phyloP scores from a whole-genome alignment of 306 rosid species.

The Crataegus laevigata region DNA sequence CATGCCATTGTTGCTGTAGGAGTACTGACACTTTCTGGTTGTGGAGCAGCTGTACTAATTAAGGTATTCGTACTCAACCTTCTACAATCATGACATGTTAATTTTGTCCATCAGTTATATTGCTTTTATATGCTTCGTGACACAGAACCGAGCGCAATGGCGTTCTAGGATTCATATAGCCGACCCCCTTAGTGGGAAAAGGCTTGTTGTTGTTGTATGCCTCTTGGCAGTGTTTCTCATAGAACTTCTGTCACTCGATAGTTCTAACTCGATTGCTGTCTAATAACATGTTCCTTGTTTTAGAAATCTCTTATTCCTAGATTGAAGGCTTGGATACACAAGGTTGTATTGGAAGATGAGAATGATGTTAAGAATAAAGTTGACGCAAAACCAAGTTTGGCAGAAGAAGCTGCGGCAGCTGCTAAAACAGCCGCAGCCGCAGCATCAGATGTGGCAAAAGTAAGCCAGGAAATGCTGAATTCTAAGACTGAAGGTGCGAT shows the following conservation, averaged over 20 bases:
- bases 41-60: slow-evolving; percentile 67
- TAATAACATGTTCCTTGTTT: slow-evolving; percentile 25
- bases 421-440: slow-evolving; percentile 98
- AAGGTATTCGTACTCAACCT: slow-evolving; percentile 50
- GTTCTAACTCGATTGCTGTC: slow-evolving; percentile 14
- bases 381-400: slow-evolving; percentile 49
- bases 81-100: neutral
- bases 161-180: no score
- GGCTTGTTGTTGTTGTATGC: slow-evolving; percentile 9
- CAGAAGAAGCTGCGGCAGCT: slow-evolving; percentile 77
- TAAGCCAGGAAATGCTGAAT: slow-evolving; percentile 66
- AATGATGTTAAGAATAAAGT: slow-evolving; percentile 35
- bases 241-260: slow-evolving; percentile 1
- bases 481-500: slow-evolving; percentile 74
- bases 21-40: slow-evolving; percentile 69
- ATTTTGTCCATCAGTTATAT: slow-evolving; percentile 1
- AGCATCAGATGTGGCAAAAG: slow-evolving; percentile 86
- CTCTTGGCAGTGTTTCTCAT: slow-evolving; percentile 2
- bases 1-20: slow-evolving; percentile 73
- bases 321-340: slow-evolving; percentile 88
- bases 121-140: slow-evolving; percentile 18
- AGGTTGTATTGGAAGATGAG: slow-evolving; percentile 60
- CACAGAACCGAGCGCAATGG: neutral
- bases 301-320: slow-evolving; percentile 81
- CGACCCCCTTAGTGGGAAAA: no score